Base-by-base conservation (phyloP, 305 asterid genomes). In the Euphrasia arctica region DNA sequence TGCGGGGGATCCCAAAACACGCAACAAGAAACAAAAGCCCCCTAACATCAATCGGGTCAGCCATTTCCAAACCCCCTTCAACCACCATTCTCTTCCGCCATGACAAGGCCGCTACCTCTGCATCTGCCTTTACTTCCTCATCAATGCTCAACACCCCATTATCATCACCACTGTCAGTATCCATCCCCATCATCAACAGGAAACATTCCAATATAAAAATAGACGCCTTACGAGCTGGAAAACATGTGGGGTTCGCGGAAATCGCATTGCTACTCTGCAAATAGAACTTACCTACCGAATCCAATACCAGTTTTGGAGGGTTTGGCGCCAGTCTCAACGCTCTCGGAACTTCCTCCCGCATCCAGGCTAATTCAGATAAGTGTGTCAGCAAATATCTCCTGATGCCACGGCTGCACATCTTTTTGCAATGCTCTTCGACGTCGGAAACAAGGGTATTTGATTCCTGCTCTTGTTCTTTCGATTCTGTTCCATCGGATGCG, bases 191-290 rank as follows among this genome's bases (percentile, higher is more conserved):
- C 84, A 86, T 81, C 80, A 92, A 69, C 67, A 92, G 36, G 67
- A 78, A 84, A 50, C 96, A 92, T 73, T 92, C 97, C 80, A 92
- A 70, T 15, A 74, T 69, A 68, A 87, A 74, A 59, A 87, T 80
- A 3, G 95, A 89, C 9, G 87, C 95, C 74, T 87, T 87, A 50
- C 98, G 83, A n/a, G 85, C 78, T 0, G 78, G 72, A 63, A n/a
- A n/a, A n/a, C n/a, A n/a, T n/a, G n/a, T n/a, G n/a, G n/a, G n/a
- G n/a, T n/a, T n/a, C n/a, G 56, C 75, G 39, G 72, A 49, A 58
- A 77, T 86, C 1, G 96, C 88, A 79, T 68, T 84, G 29, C 83
- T 81, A 51, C 95, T 89, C 83, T 85, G 95, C 81, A 87, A 67
- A 67, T 67, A 92, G 79, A 92, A 89, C 71, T 87, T 89, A 59